phyloP scores from a whole-genome alignment of 345 rosid genomes.

The Garcia nutans region DNA sequence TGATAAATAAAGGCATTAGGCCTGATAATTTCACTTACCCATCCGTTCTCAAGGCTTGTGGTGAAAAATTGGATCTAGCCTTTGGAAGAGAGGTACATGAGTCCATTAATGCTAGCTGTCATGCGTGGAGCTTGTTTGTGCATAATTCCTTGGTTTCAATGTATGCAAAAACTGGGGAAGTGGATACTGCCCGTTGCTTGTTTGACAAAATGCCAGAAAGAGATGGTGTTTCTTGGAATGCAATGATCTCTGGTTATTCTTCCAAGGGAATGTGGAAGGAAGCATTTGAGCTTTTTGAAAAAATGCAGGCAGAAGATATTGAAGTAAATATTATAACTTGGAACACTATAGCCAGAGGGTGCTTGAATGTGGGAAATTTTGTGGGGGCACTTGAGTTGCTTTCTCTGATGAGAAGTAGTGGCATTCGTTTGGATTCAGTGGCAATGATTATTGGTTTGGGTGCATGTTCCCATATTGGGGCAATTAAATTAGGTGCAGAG shows the following conservation, averaged over 20 bases:
- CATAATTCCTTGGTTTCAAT: constrained; percentile 75
- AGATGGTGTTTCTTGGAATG: constrained; percentile 77
- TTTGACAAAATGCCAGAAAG: constrained; percentile 62
- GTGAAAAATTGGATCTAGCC: constrained; percentile 46
- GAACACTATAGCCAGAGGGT: constrained; percentile 69
- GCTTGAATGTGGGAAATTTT: constrained; percentile 47
- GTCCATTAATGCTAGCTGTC: constrained; percentile 44
- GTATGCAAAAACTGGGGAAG: constrained; percentile 62
- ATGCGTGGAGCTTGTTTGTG: constrained; percentile 51
- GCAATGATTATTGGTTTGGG: constrained; percentile 59
- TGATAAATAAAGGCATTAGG: constrained; percentile 52
- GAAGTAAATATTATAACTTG: constrained; percentile 54
- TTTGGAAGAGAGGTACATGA: constrained; percentile 62
- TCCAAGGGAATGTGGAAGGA: constrained; percentile 63
- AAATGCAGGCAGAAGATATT: constrained; percentile 44
- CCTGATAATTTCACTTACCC: constrained; percentile 81
- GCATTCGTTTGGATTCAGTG: constrained; percentile 48
- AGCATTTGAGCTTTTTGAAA: constrained; percentile 56
- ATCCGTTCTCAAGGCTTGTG: constrained; percentile 79
- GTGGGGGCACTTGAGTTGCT: constrained; percentile 49
- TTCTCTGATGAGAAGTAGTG: constrained; percentile 45
- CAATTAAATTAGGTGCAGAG: constrained; percentile 53
- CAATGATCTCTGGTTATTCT: constrained; percentile 63
- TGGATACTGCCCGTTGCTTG: constrained; percentile 43
- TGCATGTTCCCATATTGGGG: constrained; percentile 64